Evolutionary conservation across 176 grass and related monocot genomes (phyloP), one percentile per base, ranked within the genome.

Genomic region (Dactylis glomerata): DNA sequence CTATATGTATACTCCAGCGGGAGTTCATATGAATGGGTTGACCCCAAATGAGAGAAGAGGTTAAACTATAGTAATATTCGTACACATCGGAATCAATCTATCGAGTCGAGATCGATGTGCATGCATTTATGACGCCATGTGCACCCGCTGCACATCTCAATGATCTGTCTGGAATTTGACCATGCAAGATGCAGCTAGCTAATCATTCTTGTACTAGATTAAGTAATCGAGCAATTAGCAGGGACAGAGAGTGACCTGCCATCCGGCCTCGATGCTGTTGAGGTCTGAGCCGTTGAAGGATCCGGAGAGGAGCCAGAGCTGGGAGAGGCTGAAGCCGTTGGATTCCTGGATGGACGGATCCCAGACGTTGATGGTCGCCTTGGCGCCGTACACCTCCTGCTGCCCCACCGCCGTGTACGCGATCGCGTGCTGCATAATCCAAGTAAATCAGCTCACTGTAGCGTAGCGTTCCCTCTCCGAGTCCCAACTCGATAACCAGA

Each of bases 241-340:
- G 26, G 16, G 26, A 30, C 12, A 62, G 54, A 61, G 10, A 63
- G 23, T 41, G 90, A 97, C 96, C 96, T 98, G 96, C 96, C 96
- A 98, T 45, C 96, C 96, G 41, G 96, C 96, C 89, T 98, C 96
- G 67, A 98, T 98, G 96, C 96, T 98, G 89, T 98, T 98, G 89
- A 98, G 92, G 87, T 98, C 96, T n/a, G 96, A 93, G 82, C 96
- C 96, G 65, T 98, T 90, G 79, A 98, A 98, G 8, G 96, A 98
- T 76, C 96, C 96, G 2, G 96, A 98, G 75, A 98, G 96, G 34
- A 98, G 83, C 96, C 96, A 98, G 13, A 98, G 79, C 84, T 98
- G 95, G 14, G 95, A 98, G 70, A 98, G 89, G 85, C 95, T 98
- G 87, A 98, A 98, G 82, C 94, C 95, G 61, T 92, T 93, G 44